These are phyloP conservation scores for Diversispora eburnea DNA, from an alignment of 192 early-diverging fungal species.

Conservation along the genomic window DNA sequence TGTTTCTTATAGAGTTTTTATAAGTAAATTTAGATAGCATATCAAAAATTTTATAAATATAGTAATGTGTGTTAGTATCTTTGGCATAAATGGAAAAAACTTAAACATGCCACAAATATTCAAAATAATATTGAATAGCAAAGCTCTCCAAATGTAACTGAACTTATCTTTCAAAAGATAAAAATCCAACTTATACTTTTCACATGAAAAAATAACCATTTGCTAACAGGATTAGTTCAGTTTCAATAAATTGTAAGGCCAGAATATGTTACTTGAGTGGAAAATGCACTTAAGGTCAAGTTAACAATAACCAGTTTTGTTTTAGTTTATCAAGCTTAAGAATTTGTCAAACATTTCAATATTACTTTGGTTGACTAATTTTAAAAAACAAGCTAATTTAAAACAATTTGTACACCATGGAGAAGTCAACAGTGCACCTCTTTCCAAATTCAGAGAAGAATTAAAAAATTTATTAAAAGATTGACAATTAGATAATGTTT, in stretches of 20 bases:
- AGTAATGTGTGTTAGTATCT: too few species aligned
- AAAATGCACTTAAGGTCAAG: not conserved
- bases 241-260: too few species aligned
- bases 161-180: too few species aligned
- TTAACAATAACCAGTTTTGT: slow-evolving; percentile 3
- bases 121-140: too few species aligned
- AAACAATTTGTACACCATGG: not conserved
- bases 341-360: slow-evolving; percentile 13
- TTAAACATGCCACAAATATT: too few species aligned
- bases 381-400: slow-evolving; percentile 9
- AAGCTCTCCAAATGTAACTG: too few species aligned
- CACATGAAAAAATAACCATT: not conserved
- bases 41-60: too few species aligned
- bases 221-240: too few species aligned
- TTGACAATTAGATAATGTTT: slow-evolving; percentile 13
- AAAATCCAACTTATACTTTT: too few species aligned
- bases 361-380: slow-evolving; percentile 22
- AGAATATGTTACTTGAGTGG: not conserved
- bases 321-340: slow-evolving; percentile 2
- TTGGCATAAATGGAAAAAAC: too few species aligned
- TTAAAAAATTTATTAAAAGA: not conserved
- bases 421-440: slow-evolving; percentile 19
- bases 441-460: not conserved
- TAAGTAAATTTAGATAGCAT: too few species aligned
- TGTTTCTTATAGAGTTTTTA: too few species aligned